Evolutionary conservation across 2,329 filamentous ascomycete species (phyloP).

Genomic region (Colletotrichum sp.): DNA sequence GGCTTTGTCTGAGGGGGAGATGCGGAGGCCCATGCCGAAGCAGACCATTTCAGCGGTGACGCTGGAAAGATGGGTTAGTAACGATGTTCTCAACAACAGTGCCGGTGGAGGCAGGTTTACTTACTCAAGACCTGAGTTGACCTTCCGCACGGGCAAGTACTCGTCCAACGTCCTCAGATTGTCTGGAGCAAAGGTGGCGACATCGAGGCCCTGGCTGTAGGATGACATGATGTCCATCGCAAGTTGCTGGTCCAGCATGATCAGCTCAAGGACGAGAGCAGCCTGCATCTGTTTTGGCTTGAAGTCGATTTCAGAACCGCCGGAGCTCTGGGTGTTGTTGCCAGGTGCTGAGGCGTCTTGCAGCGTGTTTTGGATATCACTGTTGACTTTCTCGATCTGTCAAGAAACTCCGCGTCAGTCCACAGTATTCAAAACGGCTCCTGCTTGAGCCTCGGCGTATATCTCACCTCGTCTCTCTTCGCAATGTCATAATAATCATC

Average conservation of each 20-base stretch:
- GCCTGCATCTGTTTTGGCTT: neutral
- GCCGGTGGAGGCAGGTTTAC: fast-evolving
- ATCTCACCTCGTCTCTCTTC: neutral
- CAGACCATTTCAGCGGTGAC: neutral
- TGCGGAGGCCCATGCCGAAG: neutral
- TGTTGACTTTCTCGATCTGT: neutral
- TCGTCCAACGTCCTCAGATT: neutral
- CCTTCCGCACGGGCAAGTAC: neutral
- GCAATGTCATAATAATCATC: neutral
- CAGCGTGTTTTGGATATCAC: neutral
- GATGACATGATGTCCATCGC: neutral
- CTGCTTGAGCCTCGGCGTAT: fast-evolving
- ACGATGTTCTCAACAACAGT: too few relatives aligned
- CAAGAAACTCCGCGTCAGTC: neutral
- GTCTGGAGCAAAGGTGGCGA: neutral
- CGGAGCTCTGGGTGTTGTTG: neutral
- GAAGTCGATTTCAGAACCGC: neutral
- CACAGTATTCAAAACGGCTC: neutral
- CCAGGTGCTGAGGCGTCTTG: neutral
- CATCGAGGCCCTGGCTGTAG: neutral
- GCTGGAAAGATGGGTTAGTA: fast-evolving
- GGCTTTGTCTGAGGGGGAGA: neutral
- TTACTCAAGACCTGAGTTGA: neutral
- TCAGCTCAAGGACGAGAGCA: neutral
- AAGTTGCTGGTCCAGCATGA: neutral